Base-by-base conservation (phyloP, 495 filamentous ascomycete genomes). In the Penicillium daleae region DNA sequence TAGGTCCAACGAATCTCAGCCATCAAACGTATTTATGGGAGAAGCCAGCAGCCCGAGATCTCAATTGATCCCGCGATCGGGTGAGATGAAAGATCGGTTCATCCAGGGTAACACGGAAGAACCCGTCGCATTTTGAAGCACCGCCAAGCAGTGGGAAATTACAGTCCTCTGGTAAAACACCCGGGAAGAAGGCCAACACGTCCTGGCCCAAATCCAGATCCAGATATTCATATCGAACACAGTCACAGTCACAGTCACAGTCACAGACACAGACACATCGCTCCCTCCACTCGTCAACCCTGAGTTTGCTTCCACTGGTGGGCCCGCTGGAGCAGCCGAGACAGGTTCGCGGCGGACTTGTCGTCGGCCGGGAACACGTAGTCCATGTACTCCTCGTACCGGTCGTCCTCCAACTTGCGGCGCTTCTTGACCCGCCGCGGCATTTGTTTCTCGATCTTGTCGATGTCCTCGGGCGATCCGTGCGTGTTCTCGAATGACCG, bases 341-440 rank as follows among this genome's bases (percentile, higher is more conserved):
- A 90, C 71, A 97, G 81, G 62, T 91, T 92, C 62, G 89, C 90
- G 60, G 91, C 89, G 66, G 90, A 89, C 77, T 91, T 85, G 76
- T 97, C 94, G 81, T 98, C 95, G 8, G 92, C 93, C 6, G 95
- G 95, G 87, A 99, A 99, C 50, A 98, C 85, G 72, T 94, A 97
- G 74, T 98, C 95, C 82, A 94, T 86, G 74, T 97, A 99, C 78
- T 99, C 95, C 84, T 99, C 95, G 82, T 92, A 97, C 21, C 86
- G 89, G 73, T 96, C 94, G 78, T 97, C 93, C 72, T 96, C 93
- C 77, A 97, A 72, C 86, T 88, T 93, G 75, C 95, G 88, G 67
- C 93, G 85, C 85, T 95, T 95, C 88, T 97, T 99, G 74, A 92
- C 90, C 73, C 87, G 89, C 52, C 92, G 83, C 31, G 96, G 96